Base-by-base conservation (phyloP, 495 filamentous ascomycete species). In the Penicillium parvum region DNA sequence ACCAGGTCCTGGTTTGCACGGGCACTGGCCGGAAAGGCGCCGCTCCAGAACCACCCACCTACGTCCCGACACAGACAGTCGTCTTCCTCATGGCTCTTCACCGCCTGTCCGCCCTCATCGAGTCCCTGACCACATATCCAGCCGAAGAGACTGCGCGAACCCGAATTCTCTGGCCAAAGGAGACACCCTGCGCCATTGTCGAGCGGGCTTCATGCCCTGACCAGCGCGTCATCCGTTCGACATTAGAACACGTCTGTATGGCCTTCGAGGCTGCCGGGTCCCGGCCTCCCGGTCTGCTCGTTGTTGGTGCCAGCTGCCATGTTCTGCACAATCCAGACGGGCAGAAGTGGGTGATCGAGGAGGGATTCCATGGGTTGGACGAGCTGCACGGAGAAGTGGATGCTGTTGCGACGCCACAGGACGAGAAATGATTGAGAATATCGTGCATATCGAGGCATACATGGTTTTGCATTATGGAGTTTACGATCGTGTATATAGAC, bases 61-160 rank as follows among this genome's bases (percentile, higher is more conserved):
- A 81, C 57, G 79, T 90, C 2, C 60, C 65, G 0, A 84, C 76
- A 3, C 75, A 89, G 44, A 98, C 92, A 0, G 86, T 90, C 4
- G 84, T 98, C n/a, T 96, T 96, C 42, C 64, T 98, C 19, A 98
- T 98, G 92, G 86, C 89, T 21, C 66, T 98, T 45, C 92, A 98
- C 68, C 78, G 92, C 11, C 77, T 98, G 1, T 73, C 59, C 11
- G 81, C 77, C 4, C 66, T 98, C 0, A 75, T 96, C 2, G 71
- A 69, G 3, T 78, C 82, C 41, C 61, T 90, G 41, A 85, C 81
- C 10, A 58, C 43, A 7, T 38, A 32, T 22, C 39, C 57, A 10
- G 18, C 52, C 0, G 55, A 56, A 7, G 57, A 61, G 10, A 11
- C 50, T 7, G 40, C 35, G 11, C 52, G 49, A 4, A 26, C 61